Conservation (phyloP, 345 rosid species). For the Citrus maxima region DNA sequence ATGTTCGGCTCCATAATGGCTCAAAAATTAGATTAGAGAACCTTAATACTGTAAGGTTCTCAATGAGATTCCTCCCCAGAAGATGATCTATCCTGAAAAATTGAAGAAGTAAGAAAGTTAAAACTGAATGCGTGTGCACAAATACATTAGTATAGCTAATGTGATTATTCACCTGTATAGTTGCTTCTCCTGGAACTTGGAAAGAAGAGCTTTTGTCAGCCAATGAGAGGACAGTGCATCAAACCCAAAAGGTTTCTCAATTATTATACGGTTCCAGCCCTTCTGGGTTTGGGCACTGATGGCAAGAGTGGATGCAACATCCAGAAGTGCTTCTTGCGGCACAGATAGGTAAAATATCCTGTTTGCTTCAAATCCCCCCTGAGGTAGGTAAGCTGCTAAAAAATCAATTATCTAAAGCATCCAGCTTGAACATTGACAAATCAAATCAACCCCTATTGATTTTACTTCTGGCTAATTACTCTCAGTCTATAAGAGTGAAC, state of each 20-base stretch:
- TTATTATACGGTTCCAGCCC: slow-evolving; percentile 32
- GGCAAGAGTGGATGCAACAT: slow-evolving; percentile 59
- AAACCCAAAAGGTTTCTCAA: slow-evolving; percentile 83
- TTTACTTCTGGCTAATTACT: neutral
- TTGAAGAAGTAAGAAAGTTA: too few species aligned
- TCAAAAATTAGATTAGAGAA: slow-evolving; percentile 74
- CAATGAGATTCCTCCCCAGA: too few species aligned
- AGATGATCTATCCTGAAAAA: too few species aligned
- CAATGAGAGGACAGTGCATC: slow-evolving; percentile 44
- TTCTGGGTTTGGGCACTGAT: slow-evolving; percentile 41
- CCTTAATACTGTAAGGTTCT: slow-evolving; percentile 42
- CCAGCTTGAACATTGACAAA: neutral
- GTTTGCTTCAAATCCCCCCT: slow-evolving; percentile 59
- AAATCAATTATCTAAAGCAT: too few species aligned
- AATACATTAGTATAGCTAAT: slow-evolving; percentile 2
- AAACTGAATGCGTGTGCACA: too few species aligned
- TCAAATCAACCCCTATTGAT: neutral
- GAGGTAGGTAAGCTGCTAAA: slow-evolving; percentile 15
- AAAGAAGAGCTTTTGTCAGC: slow-evolving; percentile 53
- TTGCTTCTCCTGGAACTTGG: slow-evolving; percentile 58
- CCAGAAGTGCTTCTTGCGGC: slow-evolving; percentile 81
- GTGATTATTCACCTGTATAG: slow-evolving; percentile 52
- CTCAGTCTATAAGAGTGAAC: neutral
- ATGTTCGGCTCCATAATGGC: slow-evolving; percentile 74
- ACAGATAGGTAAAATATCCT: slow-evolving; percentile 76